These are phyloP conservation scores for Fraxinus quadrangulata DNA, from an alignment of 257 asterid species.

Conservation along the genomic window DNA sequence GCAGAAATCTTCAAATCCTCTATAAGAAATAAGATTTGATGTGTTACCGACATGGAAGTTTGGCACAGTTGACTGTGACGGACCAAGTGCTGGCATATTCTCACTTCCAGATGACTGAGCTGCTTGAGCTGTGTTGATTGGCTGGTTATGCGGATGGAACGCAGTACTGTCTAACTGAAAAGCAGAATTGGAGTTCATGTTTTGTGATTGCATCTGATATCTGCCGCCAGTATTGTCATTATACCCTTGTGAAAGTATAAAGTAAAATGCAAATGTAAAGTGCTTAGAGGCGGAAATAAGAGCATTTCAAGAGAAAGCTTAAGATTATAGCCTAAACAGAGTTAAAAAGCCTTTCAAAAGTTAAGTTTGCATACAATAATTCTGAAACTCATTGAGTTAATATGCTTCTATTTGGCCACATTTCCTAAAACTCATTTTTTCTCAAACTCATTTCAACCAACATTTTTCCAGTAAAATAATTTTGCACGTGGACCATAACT, in stretches of 20 bases:
- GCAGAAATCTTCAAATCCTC: constrained; percentile 56
- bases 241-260: constrained; percentile 50
- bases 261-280: not conserved
- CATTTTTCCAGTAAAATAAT: too few relatives aligned
- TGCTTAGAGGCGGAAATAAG: too few relatives aligned
- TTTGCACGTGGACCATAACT: too few relatives aligned
- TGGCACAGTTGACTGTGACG: constrained; percentile 51
- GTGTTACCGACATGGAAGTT: constrained; percentile 54
- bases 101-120: constrained; percentile 51
- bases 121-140: constrained; percentile 46
- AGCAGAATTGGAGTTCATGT: constrained; percentile 54
- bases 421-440: too few relatives aligned
- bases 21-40: constrained; percentile 44
- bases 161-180: constrained; percentile 47
- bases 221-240: constrained; percentile 46
- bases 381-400: not conserved
- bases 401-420: not conserved
- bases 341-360: not conserved
- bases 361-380: not conserved
- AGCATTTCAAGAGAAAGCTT: too few relatives aligned
- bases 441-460: too few relatives aligned
- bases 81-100: constrained; percentile 63
- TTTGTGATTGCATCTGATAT: constrained; percentile 50
- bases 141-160: constrained; percentile 48
- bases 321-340: too few relatives aligned